Evolutionary conservation across 495 filamentous ascomycete genomes (phyloP).

Genomic region (Polyplosphaeria fusca): DNA sequence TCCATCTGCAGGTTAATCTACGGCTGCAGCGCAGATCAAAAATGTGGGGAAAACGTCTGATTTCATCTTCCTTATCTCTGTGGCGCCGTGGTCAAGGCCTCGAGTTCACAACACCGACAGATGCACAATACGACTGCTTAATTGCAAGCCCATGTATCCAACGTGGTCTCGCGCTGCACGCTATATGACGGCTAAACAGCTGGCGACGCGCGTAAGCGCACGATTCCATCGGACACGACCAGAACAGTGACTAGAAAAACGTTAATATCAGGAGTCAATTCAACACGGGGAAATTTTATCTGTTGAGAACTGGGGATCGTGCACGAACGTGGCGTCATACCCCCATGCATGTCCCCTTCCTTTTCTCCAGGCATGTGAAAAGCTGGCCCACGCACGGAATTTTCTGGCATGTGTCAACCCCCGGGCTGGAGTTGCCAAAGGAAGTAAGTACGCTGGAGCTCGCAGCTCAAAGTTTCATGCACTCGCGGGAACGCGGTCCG

Average conservation of each 20-base stretch:
- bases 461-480: not conserved
- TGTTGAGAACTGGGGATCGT: conserved; percentile 4
- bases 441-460: not conserved
- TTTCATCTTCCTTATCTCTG: conserved; percentile 18
- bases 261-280: conserved; percentile 6
- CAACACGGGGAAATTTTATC: conserved; percentile 1
- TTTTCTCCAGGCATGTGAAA: conserved; percentile 17
- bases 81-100: conserved; percentile 1
- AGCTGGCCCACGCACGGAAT: not conserved
- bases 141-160: conserved; percentile 15
- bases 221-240: conserved; percentile 2
- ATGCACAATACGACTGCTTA: not conserved
- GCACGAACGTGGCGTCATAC: not conserved
- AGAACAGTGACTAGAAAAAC: conserved; percentile 12
- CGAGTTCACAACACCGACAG: conserved; percentile 8
- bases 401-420: not conserved
- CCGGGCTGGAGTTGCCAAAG: not conserved
- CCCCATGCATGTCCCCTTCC: conserved; percentile 1
- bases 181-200: conserved; percentile 22
- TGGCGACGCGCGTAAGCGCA: conserved; percentile 17
- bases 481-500: conserved; percentile 14
- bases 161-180: conserved; percentile 12
- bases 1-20: conserved; percentile 19
- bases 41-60: not conserved
- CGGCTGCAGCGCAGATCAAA: conserved; percentile 17